These are phyloP conservation scores for Eucalyptus lansdowneana DNA, from an alignment of 345 rosid genomes.

Conservation along the genomic window DNA sequence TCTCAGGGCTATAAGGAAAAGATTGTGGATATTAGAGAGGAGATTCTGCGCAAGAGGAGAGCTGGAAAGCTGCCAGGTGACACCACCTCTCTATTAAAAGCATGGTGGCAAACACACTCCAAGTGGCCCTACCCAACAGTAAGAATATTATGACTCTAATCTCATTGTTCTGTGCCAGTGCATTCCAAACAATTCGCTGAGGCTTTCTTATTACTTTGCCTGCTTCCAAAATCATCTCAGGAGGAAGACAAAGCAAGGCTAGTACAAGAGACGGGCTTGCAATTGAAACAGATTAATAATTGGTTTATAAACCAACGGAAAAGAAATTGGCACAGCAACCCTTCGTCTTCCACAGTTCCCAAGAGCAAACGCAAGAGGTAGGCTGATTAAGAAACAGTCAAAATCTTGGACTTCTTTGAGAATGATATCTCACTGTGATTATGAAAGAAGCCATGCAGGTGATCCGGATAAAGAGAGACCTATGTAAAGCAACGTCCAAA, in stretches of 20 bases:
- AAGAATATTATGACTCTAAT: neutral
- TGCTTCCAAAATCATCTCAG: constrained; percentile 11
- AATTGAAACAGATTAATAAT: constrained; percentile 77
- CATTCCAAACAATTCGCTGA: neutral
- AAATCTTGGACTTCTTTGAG: neutral
- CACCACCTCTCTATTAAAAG: constrained; percentile 63
- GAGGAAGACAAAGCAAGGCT: constrained; percentile 81
- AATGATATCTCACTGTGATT: neutral
- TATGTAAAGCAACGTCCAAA: neutral
- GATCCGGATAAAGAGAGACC: constrained; percentile 2
- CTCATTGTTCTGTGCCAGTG: neutral
- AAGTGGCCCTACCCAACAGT: constrained; percentile 98
- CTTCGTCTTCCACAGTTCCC: constrained; percentile 39
- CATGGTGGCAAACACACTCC: constrained; percentile 88
- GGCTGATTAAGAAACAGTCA: neutral
- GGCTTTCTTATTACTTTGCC: neutral
- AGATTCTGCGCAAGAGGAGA: constrained; percentile 82
- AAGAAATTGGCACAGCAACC: constrained; percentile 77
- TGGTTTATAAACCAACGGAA: constrained; percentile 92
- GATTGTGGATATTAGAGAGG: constrained; percentile 81
- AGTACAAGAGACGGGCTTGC: constrained; percentile 79
- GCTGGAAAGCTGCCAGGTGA: constrained; percentile 91
- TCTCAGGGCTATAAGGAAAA: constrained; percentile 73
- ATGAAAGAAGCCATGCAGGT: constrained; percentile 20
- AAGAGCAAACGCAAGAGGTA: constrained; percentile 87